A percentile compares a stretch with the other conserved stretches of the same genome.
Conservation (phyloP, 306 rosid genomes). For the Prunus salicina region DNA sequence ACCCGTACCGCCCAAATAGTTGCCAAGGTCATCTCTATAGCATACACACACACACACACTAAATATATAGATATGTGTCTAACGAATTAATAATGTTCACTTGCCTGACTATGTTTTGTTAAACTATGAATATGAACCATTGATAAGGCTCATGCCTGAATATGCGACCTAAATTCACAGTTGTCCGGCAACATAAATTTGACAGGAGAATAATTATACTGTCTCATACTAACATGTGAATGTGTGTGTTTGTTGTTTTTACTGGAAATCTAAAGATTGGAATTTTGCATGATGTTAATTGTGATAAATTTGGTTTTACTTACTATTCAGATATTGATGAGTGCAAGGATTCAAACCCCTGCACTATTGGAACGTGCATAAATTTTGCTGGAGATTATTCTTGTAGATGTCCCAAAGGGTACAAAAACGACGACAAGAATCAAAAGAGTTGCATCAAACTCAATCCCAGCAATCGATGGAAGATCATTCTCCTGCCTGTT, state of each 20-base stretch:
- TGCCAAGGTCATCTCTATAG: not conserved
- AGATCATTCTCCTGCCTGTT: not conserved
- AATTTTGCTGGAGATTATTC: not conserved
- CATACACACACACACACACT: too few species aligned
- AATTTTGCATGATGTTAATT: not conserved
- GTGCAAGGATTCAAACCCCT: not conserved
- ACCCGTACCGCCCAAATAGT: not conserved
- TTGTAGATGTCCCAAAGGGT: conserved; percentile 2
- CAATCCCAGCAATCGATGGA: not conserved
- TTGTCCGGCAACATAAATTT: too few species aligned
- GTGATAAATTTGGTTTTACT: not conserved
- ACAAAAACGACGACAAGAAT: not conserved
- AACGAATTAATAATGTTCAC: not conserved
- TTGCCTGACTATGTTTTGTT: too few species aligned
- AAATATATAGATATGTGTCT: not conserved
- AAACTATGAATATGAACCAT: too few species aligned
- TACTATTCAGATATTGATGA: conserved; percentile 16
- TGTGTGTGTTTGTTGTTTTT: not conserved
- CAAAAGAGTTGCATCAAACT: not conserved
- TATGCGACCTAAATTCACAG: too few species aligned
- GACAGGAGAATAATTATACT: too few species aligned
- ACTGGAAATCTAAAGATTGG: not conserved
- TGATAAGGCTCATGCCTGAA: too few species aligned
- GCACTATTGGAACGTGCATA: not conserved
- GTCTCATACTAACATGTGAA: too few species aligned